Conservation (phyloP, 306 rosid genomes). For the Prunus mira region DNA sequence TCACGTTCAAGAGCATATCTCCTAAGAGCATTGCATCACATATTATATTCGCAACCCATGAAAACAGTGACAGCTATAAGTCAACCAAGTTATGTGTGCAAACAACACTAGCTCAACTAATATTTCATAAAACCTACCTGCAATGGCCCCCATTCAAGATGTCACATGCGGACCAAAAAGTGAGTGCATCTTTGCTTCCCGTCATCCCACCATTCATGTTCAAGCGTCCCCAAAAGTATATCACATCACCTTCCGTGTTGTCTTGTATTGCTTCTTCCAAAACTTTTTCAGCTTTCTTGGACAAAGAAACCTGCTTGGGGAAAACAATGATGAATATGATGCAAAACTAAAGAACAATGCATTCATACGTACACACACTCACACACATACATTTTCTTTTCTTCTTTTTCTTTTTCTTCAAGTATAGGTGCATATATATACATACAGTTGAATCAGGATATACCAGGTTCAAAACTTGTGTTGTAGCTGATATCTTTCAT, state of each 20-base stretch:
- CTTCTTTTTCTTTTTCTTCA: background rate
- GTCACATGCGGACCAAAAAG: conserved; percentile 95
- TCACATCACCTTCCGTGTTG: conserved; percentile 61
- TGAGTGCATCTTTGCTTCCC: conserved; percentile 50
- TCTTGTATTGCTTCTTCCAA: conserved; percentile 65
- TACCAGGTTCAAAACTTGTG: background rate
- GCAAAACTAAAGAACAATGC: background rate
- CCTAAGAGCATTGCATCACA: background rate
- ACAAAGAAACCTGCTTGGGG: conserved; percentile 62
- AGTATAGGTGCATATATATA: background rate
- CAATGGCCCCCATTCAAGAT: conserved; percentile 88
- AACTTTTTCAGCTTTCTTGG: conserved; percentile 61
- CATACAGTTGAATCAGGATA: background rate
- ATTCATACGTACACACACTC: background rate
- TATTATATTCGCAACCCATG: background rate
- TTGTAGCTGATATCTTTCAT: background rate
- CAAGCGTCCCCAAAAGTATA: conserved; percentile 83
- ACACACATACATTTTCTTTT: too few species aligned
- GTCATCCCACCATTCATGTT: conserved; percentile 50
- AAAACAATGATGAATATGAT: conserved; percentile 28
- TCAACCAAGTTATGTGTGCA: background rate
- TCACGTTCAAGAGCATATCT: background rate
- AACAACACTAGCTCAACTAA: background rate
- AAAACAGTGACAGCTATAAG: background rate
- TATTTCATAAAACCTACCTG: conserved; percentile 46